Evolutionary conservation across 2,329 filamentous ascomycete genomes (phyloP).

Genomic region (Paracamarosporium sp.): DNA sequence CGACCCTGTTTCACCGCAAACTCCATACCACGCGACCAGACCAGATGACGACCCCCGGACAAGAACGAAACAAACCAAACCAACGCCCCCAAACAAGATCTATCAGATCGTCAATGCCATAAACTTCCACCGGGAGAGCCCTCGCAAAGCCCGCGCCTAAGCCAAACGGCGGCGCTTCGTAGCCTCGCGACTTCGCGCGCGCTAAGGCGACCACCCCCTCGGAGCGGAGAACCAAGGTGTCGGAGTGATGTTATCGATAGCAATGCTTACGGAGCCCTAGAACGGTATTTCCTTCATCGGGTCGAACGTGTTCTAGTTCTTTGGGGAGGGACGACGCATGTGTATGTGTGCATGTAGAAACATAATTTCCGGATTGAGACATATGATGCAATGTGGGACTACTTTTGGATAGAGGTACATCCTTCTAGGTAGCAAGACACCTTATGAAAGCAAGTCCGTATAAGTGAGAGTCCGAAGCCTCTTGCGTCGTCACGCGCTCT

Average conservation of each 20-base stretch:
- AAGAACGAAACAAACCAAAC: neutral
- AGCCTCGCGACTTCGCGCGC: neutral
- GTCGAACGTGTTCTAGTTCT: neutral
- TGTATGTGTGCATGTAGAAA: neutral
- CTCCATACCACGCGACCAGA: neutral
- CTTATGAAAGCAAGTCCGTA: too few relatives aligned
- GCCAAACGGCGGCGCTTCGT: neutral
- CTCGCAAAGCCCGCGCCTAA: neutral
- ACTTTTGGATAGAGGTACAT: too few relatives aligned
- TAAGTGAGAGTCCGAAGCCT: too few relatives aligned
- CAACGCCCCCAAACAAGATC: too few relatives aligned
- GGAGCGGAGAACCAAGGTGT: neutral
- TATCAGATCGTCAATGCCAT: neutral
- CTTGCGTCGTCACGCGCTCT: too few relatives aligned
- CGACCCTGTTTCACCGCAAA: neutral
- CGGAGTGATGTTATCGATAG: neutral
- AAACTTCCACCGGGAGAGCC: neutral
- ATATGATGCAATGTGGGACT: too few relatives aligned
- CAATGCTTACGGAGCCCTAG: neutral
- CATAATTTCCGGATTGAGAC: neutral
- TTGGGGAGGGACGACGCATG: too few relatives aligned
- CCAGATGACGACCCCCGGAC: neutral
- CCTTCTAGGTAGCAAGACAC: too few relatives aligned
- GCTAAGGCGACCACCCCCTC: conserved; percentile 1
- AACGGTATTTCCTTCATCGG: neutral